These are phyloP conservation scores for Debaryomycetaceae sp. DNA, from an alignment of 1,139 yeast species.

Conservation along the genomic window DNA sequence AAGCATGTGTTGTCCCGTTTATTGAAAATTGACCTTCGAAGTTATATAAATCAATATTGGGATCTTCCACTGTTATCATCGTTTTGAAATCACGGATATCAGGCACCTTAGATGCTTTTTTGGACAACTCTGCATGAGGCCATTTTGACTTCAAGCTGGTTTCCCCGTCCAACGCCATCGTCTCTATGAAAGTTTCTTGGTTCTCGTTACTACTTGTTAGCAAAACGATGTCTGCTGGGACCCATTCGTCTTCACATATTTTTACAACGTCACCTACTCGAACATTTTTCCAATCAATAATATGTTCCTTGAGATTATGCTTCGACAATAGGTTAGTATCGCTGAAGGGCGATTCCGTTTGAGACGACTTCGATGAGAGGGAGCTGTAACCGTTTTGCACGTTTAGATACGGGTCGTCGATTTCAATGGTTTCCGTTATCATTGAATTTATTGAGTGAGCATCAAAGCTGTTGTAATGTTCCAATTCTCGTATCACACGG, in stretches of 20 bases:
- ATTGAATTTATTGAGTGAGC: constrained; percentile 37
- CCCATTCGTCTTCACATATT: constrained; percentile 78
- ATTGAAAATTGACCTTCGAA: constrained; percentile 63
- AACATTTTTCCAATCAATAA: constrained; percentile 67
- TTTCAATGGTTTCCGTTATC: constrained; percentile 32
- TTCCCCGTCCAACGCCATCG: constrained; percentile 98
- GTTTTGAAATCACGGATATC: constrained; percentile 51
- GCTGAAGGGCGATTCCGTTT: constrained; percentile 13
- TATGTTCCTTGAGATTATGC: constrained; percentile 31
- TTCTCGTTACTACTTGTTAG: constrained; percentile 61
- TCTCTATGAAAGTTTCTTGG: constrained; percentile 81
- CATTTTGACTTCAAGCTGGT: constrained; percentile 77
- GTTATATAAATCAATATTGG: constrained; percentile 85
- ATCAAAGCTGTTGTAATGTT: constrained; percentile 26
- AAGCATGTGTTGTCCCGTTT: constrained; percentile 41
- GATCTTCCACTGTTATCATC: constrained; percentile 75
- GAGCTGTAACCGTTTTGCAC: constrained; percentile 1
- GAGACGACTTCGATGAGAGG: constrained; percentile 3
- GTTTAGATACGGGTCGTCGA: constrained; percentile 3
- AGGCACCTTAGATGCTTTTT: constrained; percentile 44
- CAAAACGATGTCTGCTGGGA: constrained; percentile 84
- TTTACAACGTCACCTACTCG: constrained; percentile 81
- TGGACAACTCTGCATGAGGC: constrained; percentile 63
- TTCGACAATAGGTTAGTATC: constrained; percentile 26
- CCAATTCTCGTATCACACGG: constrained; percentile 35